Base-by-base conservation (phyloP, 1,284 basidiomycete genomes). In the Jaminaea rosea region DNA sequence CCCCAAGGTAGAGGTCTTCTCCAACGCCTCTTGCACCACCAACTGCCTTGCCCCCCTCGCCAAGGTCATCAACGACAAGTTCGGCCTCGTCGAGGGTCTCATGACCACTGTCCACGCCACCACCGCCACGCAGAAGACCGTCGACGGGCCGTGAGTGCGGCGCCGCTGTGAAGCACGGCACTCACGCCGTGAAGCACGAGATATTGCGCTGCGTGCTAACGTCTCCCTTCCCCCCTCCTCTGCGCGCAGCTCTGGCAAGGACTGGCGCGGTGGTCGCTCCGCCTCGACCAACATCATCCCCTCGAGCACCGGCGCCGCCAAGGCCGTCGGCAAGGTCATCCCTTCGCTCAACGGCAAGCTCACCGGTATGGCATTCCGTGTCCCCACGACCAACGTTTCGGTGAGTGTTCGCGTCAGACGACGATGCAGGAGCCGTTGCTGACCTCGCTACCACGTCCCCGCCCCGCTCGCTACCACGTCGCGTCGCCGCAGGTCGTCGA, bases 241-340 rank as follows among this genome's bases (percentile, higher is more conserved):
- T n/a, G n/a, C n/a, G n/a, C n/a, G n/a, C n/a, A n/a, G n/a, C 27
- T 45, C 44, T 45, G 58, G 55, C 73, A 77, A 79, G 77, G 78
- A 79, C 76, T 80, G 80, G 80, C 77, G 80, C 78, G 94, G 94
- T 77, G 93, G 93, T 69, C 94, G 93, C 80, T 84, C 85, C 70
- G 91, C 93, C 61, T 85, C 85, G 77, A 87, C 87, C 80, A 99
- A 99, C 85, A 97, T 99, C 79, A 99, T 99, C 76, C 93, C 93
- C 55, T 97, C 93, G 27, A 94, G 90, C 72, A 98, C 94, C 62
- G 93, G 93, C 80, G 93, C 93, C 62, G 94, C 94, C 77, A 98
- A 98, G 79, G 56, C 92, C 62, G 93, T 97, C 75, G 93, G 93
- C 75, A 96, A 98, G 83, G 93, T 98, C 77, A 98, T 98, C 76